Evolutionary conservation across 2,329 filamentous ascomycete species (phyloP).

Genomic region (Macrophomina tecta): DNA sequence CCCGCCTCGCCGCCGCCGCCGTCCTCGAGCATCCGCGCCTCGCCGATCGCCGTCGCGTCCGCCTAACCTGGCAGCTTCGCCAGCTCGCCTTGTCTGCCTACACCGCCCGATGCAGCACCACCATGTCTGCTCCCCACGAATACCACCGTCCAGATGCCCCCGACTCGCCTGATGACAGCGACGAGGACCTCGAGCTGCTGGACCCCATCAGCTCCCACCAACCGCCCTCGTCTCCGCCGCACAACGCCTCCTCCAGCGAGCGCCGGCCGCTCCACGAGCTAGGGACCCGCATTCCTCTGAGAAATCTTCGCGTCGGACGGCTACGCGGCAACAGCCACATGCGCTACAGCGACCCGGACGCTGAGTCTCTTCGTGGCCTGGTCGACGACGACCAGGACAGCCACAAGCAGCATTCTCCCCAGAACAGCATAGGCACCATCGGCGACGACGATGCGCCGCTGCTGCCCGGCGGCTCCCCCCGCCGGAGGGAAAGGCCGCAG

Average conservation of each 20-base stretch:
- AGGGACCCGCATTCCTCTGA: constrained; percentile 69
- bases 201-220: constrained; percentile 60
- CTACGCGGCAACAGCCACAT: constrained; percentile 48
- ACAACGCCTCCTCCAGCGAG: constrained; percentile 40
- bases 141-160: constrained; percentile 64
- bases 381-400: constrained; percentile 67
- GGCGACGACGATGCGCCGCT: constrained; percentile 78
- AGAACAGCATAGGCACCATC: constrained; percentile 58
- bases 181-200: constrained; percentile 79
- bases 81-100: constrained; percentile 37
- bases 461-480: constrained; percentile 54
- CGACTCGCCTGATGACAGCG: constrained; percentile 64
- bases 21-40: background rate
- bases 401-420: constrained; percentile 63
- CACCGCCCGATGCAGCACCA: constrained; percentile 30
- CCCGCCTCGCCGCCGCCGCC: background rate
- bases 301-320: constrained; percentile 61
- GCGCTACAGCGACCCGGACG: constrained; percentile 57
- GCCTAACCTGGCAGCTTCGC: constrained; percentile 28
- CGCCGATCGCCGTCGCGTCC: constrained; percentile 19
- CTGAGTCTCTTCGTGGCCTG: constrained; percentile 70
- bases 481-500: constrained; percentile 35
- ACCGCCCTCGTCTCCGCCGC: constrained; percentile 37
- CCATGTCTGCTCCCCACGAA: constrained; percentile 54
- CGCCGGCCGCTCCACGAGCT: constrained; percentile 47